phyloP scores from a whole-genome alignment of 331 rosid genomes.

The Arachis monticola region DNA sequence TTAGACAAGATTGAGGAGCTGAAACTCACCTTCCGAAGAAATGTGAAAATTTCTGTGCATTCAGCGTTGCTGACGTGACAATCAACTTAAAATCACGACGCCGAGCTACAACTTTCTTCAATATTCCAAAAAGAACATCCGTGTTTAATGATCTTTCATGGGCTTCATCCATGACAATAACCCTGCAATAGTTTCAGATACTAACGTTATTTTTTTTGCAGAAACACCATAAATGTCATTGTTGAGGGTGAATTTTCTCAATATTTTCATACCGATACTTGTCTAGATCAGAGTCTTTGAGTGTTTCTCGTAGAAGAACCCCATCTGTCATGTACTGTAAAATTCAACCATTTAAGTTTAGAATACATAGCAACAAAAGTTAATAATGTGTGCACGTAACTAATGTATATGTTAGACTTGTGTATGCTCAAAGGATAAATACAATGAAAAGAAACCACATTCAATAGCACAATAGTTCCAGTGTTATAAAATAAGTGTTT shows the following conservation, averaged over 20 bases:
- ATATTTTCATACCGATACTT: conserved; percentile 77
- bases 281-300: conserved; percentile 95
- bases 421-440: conserved; percentile 6
- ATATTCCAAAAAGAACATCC: conserved; percentile 93
- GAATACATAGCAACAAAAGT: conserved; percentile 28
- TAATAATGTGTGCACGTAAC: not conserved
- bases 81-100: conserved; percentile 97
- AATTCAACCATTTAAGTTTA: conserved; percentile 42
- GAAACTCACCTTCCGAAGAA: conserved; percentile 91
- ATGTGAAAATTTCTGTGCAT: conserved; percentile 89
- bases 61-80: conserved; percentile 95
- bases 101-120: conserved; percentile 93
- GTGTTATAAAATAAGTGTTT: conserved; percentile 20
- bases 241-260: conserved; percentile 14
- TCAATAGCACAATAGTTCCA: conserved; percentile 8
- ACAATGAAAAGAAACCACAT: conserved; percentile 11
- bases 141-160: conserved; percentile 96
- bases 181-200: conserved; percentile 59
- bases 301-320: conserved; percentile 96
- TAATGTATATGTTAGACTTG: conserved; percentile 4
- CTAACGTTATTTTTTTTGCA: conserved; percentile 26
- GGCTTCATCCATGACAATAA: conserved; percentile 98
- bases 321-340: conserved; percentile 99
- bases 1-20: not conserved
- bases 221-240: conserved; percentile 21